Percentiles rank a stretch among this genome's conserved stretches.
phyloP scores from a whole-genome alignment of 139 green algal genomes.

The Chlamydomonas asymmetrica region DNA sequence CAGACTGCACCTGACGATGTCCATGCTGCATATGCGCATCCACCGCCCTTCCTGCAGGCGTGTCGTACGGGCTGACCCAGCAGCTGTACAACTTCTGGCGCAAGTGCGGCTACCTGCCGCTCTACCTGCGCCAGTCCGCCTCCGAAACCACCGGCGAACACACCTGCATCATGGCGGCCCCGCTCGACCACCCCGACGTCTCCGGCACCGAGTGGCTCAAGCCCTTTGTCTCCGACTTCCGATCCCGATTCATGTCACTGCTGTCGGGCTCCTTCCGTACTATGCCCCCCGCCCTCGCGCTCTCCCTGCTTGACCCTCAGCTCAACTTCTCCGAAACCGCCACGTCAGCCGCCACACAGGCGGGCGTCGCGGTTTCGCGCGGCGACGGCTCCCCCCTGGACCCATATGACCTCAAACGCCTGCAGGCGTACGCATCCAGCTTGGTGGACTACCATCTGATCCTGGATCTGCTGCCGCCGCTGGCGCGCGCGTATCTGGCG shows the following conservation, averaged over 20 bases:
- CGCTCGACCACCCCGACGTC: slow-evolving; percentile 73
- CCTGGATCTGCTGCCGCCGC: slow-evolving; percentile 78
- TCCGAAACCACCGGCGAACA: slow-evolving; percentile 90
- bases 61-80: slow-evolving; percentile 92
- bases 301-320: slow-evolving; percentile 85
- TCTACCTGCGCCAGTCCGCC: slow-evolving; percentile 93
- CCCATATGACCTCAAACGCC: slow-evolving; percentile 88
- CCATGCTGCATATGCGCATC: too few species aligned
- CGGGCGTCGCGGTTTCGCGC: slow-evolving; percentile 42
- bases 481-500: slow-evolving; percentile 84
- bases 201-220: slow-evolving; percentile 68
- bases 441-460: slow-evolving; percentile 97
- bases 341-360: slow-evolving; percentile 19
- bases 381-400: slow-evolving; percentile 65
- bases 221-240: slow-evolving; percentile 87
- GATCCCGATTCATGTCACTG: slow-evolving; percentile 57
- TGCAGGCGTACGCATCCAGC: slow-evolving; percentile 92
- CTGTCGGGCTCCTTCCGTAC: slow-evolving; percentile 60
- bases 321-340: slow-evolving; percentile 79
- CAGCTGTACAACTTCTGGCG: slow-evolving; percentile 94
- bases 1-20: too few species aligned
- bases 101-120: slow-evolving; percentile 69
- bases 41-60: slow-evolving; percentile 33
- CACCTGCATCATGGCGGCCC: slow-evolving; percentile 86
- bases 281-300: slow-evolving; percentile 79